Evolutionary conservation across 2,329 filamentous ascomycete species (phyloP).

Genomic region (Cordyceps cicadae): DNA sequence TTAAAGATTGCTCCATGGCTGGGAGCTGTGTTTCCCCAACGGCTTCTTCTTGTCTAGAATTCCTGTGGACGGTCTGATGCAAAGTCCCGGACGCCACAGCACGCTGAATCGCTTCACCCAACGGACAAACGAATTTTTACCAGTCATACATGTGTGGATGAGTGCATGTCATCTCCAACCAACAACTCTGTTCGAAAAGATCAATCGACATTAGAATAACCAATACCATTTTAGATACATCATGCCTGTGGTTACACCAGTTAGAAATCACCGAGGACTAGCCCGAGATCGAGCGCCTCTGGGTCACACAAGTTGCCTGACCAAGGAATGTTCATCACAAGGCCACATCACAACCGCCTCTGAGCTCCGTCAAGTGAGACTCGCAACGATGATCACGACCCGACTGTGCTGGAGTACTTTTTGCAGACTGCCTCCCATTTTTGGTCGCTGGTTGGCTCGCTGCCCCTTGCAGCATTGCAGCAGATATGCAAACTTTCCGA

Average conservation of each 20-base stretch:
- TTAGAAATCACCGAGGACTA: background rate
- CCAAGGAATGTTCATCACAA: background rate
- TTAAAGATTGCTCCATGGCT: background rate
- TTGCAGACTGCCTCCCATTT: no score
- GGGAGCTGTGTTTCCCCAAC: background rate
- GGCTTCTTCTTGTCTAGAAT: background rate
- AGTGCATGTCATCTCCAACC: no score
- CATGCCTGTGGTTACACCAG: background rate
- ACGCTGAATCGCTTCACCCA: background rate
- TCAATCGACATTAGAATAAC: no score
- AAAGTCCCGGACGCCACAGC: no score
- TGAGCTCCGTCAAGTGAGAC: background rate
- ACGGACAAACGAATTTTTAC: background rate
- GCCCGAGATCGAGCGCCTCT: background rate
- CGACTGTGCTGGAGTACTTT: background rate
- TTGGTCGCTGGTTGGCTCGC: no score
- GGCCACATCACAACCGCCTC: background rate
- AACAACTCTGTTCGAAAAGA: no score
- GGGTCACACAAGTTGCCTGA: background rate
- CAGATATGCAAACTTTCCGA: no score
- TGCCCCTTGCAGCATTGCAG: background rate
- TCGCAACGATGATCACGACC: background rate
- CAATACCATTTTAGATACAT: no score
- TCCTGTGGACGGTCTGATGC: background rate
- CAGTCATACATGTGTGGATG: background rate